These are phyloP conservation scores for Kandelia obovata DNA, from an alignment of 345 rosid species.

Conservation along the genomic window DNA sequence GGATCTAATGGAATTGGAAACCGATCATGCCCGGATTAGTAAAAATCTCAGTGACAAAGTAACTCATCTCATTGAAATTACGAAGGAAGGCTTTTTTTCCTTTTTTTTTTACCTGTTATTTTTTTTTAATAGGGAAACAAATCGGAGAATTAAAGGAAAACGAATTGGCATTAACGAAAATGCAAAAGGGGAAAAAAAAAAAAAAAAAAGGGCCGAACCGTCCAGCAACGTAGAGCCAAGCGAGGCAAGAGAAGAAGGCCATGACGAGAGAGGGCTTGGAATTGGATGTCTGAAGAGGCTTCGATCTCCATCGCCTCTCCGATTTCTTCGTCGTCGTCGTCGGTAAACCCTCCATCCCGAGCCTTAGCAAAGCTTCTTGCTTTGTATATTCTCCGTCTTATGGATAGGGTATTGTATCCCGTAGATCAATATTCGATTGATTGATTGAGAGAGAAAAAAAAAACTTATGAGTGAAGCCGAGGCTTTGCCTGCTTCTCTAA, in stretches of 20 bases:
- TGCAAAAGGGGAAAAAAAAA: background rate
- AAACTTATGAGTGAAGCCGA: background rate
- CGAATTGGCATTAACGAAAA: background rate
- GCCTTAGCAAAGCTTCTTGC: background rate
- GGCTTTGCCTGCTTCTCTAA: too few relatives aligned
- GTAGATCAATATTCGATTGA: too few relatives aligned
- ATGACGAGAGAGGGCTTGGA: conserved; percentile 65
- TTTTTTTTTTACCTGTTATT: too few relatives aligned
- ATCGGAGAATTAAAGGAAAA: background rate
- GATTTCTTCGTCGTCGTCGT: conserved; percentile 39
- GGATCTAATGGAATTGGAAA: too few relatives aligned
- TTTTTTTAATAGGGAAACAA: conserved; percentile 5
- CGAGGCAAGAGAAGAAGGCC: conserved; percentile 89
- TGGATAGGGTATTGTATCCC: background rate
- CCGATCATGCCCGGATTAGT: too few relatives aligned
- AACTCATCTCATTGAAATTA: too few relatives aligned
- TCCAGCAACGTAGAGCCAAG: conserved; percentile 98
- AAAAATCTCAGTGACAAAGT: too few relatives aligned
- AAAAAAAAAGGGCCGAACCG: conserved; percentile 37
- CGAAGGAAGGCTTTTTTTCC: too few relatives aligned
- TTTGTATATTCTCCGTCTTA: too few relatives aligned
- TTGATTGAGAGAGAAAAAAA: background rate
- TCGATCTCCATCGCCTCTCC: conserved; percentile 71
- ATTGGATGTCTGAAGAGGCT: conserved; percentile 35
- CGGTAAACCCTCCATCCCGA: conserved; percentile 62